Evolutionary conservation across 495 filamentous ascomycete genomes (phyloP), one percentile per base, ranked within the genome.

Genomic region (Penicillium angulare): DNA sequence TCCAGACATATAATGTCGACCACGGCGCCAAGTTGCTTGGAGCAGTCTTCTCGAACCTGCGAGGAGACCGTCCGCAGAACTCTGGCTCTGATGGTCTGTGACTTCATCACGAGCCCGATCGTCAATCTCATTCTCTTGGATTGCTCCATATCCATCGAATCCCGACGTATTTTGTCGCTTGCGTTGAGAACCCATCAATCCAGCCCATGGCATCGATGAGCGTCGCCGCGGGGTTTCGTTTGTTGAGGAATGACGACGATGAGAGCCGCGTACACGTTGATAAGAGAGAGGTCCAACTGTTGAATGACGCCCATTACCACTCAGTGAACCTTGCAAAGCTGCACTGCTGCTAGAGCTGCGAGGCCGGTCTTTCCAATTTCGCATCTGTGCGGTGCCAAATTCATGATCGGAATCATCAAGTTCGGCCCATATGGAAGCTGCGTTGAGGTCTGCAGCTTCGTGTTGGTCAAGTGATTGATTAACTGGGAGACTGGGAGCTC

Each of bases 361-460:
- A 21, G 60, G 63, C 5, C 63, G 63, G 17, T 62, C 64, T 3
- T 32, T 22, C 12, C 55, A 53, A 10, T n/a, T n/a, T n/a, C 55
- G 64, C 12, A 20, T 49, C 13, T 52, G 54, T 2, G 53, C 35
- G 32, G 52, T 52, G 3, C 41, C 45, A 20, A 56, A 47, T 3
- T 70, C 69, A 29, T 61, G 56, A 27, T 75, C 72, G 1, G 72
- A 75, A 33, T 77, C 75, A 31, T 79, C 74, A 13, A 79, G 71
- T 45, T 79, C 75, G 5, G 73, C 74, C 75, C 74, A 77, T 15
- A 79, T 77, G 12, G 74, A 76, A 2, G 73, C 74, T 12, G 74
- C 63, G 41, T 73, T 68, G 42, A 72, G 48, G 42, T 74, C 67
- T 20, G 63, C 55, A 9, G 66, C 60, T 24, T 63, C 59, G 3